phyloP scores from a whole-genome alignment of 78 protist genomes.

The Guillardia theta region DNA sequence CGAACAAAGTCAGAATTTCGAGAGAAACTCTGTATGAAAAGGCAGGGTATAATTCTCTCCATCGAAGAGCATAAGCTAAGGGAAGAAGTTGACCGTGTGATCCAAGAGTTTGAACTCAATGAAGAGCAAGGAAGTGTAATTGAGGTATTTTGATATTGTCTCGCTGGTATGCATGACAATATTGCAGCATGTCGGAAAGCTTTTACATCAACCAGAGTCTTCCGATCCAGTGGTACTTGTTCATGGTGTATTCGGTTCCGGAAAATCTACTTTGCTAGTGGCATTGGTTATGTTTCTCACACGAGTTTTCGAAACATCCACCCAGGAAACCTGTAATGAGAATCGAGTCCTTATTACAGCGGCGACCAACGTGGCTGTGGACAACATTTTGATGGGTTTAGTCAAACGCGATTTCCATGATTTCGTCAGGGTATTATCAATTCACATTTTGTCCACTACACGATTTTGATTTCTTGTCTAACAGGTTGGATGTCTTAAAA shows the following conservation, averaged over 20 bases:
- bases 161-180: too few species aligned
- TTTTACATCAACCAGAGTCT: not conserved
- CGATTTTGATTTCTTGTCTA: not conserved
- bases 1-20: not conserved
- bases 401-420: not conserved
- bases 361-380: slow-evolving; percentile 13
- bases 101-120: not conserved
- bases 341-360: not conserved
- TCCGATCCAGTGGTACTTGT: not conserved
- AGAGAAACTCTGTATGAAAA: not conserved
- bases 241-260: not conserved
- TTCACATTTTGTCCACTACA: not conserved
- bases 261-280: not conserved
- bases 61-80: not conserved
- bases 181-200: not conserved
- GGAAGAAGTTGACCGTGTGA: not conserved
- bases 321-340: not conserved
- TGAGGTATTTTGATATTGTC: not conserved
- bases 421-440: too few species aligned
- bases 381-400: not conserved
- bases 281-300: not conserved
- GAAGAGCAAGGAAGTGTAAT: not conserved
- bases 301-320: not conserved
- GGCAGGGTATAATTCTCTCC: not conserved
- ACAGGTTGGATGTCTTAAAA: not conserved